Evolutionary conservation across 2,329 filamentous ascomycete genomes (phyloP).

Genomic region (Fusarium sp.): DNA sequence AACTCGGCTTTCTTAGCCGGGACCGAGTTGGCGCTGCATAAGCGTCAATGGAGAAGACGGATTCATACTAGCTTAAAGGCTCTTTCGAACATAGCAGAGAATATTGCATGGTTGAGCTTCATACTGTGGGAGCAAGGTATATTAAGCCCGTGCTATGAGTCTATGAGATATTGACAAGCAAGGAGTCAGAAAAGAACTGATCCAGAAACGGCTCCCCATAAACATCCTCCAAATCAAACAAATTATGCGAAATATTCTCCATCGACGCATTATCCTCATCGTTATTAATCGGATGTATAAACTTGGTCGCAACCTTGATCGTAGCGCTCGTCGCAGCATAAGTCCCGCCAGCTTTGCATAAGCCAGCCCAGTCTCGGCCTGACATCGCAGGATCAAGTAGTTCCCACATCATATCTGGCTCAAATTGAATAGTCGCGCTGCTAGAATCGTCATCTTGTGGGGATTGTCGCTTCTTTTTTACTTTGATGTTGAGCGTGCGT

Average conservation of each 20-base stretch:
- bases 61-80: fast-evolving
- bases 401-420: constrained; percentile 37
- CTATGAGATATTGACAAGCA: constrained; percentile 26
- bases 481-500: constrained; percentile 21
- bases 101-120: fast-evolving
- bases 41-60: fast-evolving
- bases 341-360: background rate
- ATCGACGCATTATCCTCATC: background rate
- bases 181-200: constrained; percentile 35
- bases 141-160: fast-evolving
- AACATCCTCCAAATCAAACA: constrained; percentile 25
- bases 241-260: background rate
- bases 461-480: background rate
- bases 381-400: constrained; percentile 29
- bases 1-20: background rate
- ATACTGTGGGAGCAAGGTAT: background rate
- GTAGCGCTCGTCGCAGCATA: constrained; percentile 24
- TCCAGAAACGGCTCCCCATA: constrained; percentile 33
- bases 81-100: fast-evolving
- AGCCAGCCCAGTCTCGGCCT: background rate
- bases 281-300: constrained; percentile 31
- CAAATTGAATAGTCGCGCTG: constrained; percentile 23
- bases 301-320: constrained; percentile 35
- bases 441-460: background rate
- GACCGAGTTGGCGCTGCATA: background rate